phyloP scores from a whole-genome alignment of 1,284 basidiomycete genomes.

The Rhodotorula sp. region DNA sequence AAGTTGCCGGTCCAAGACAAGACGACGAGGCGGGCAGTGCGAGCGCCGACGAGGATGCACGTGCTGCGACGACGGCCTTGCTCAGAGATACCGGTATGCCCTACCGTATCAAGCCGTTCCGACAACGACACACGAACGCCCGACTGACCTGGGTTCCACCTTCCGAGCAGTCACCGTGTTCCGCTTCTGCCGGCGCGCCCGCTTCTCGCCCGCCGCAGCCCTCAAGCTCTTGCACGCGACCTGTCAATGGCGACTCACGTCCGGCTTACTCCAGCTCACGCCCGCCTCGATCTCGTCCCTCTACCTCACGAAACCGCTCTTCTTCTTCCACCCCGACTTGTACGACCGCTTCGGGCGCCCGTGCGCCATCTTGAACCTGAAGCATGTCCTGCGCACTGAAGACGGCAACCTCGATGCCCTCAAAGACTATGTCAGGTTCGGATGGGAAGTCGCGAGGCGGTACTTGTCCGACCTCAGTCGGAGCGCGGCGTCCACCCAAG shows the following conservation, averaged over 20 bases:
- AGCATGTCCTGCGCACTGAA: slow-evolving; percentile 37
- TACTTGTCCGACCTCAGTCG: slow-evolving; percentile 40
- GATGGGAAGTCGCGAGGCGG: slow-evolving; percentile 41
- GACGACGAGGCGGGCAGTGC: slow-evolving; percentile 22
- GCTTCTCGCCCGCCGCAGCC: slow-evolving; percentile 28
- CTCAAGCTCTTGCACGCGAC: slow-evolving; percentile 37
- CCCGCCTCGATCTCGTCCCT: slow-evolving; percentile 26
- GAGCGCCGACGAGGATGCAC: slow-evolving; percentile 8
- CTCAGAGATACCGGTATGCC: slow-evolving; percentile 28
- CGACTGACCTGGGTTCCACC: not conserved
- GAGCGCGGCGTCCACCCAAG: not conserved
- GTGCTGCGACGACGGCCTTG: slow-evolving; percentile 14
- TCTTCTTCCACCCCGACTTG: slow-evolving; percentile 45
- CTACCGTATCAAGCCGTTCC: not conserved
- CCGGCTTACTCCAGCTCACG: slow-evolving; percentile 12
- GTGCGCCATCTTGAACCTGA: slow-evolving; percentile 43
- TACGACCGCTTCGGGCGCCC: slow-evolving; percentile 43
- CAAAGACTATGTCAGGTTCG: slow-evolving; percentile 41
- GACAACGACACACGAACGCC: too few species aligned
- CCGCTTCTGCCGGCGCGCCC: slow-evolving; percentile 39
- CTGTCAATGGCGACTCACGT: slow-evolving; percentile 28
- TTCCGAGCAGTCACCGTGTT: slow-evolving; percentile 35
- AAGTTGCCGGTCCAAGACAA: not conserved
- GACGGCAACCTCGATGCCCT: slow-evolving; percentile 42
- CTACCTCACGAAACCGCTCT: slow-evolving; percentile 39